phyloP scores from a whole-genome alignment of 176 grass and related monocot species.

The Hordeum marinum region DNA sequence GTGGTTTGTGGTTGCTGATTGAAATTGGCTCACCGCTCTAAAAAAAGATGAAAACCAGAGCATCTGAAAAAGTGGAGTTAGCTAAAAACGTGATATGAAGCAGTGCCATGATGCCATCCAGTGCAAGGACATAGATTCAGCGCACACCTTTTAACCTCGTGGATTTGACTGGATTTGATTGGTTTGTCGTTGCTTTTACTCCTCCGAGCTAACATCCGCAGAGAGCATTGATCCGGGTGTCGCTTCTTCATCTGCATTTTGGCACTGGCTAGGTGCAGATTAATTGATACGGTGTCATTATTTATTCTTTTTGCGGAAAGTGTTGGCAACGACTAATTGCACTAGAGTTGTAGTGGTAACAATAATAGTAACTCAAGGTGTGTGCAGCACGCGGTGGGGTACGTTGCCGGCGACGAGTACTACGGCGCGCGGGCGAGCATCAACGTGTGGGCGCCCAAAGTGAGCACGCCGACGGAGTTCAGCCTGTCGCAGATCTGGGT shows the following conservation, averaged over 20 bases:
- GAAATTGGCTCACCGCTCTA: not conserved
- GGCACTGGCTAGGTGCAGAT: not conserved
- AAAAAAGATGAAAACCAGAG: not conserved
- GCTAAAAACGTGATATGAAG: not conserved
- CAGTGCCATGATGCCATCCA: not conserved
- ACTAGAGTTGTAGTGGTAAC: not conserved
- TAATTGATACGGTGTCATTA: not conserved
- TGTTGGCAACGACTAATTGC: not conserved
- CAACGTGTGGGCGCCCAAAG: constrained; percentile 82
- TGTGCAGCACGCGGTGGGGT: constrained; percentile 84
- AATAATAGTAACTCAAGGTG: not conserved
- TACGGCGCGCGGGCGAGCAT: constrained; percentile 91
- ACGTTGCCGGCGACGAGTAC: constrained; percentile 79
- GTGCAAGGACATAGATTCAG: not conserved
- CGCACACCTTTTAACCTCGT: constrained; percentile 18
- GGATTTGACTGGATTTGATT: not conserved
- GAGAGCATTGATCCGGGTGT: not conserved
- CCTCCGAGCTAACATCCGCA: not conserved
- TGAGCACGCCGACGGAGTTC: constrained; percentile 73
- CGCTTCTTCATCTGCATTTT: not conserved
- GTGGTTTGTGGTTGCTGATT: not conserved
- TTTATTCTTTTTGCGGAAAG: too few relatives aligned
- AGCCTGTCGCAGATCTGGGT: constrained; percentile 97
- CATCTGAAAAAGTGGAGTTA: not conserved
- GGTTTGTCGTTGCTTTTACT: not conserved